Conservation (phyloP, 352 stramenopile species). For the Phytophthora brassicae region DNA sequence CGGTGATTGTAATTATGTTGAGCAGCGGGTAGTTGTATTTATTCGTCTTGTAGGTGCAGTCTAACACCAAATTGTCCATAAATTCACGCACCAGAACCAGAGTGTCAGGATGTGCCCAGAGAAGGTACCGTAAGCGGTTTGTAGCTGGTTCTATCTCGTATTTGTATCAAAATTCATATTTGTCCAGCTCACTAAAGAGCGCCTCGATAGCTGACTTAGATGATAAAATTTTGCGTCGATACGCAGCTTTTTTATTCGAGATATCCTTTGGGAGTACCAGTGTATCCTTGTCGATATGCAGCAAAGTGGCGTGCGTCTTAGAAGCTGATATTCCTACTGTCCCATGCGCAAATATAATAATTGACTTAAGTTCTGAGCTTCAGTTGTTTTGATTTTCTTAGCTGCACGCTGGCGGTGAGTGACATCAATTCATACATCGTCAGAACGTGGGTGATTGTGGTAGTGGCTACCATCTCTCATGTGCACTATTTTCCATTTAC, state of each 20-base stretch:
- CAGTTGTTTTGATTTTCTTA: not conserved
- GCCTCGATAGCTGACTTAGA: not conserved
- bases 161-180: not conserved
- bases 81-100: not conserved
- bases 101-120: not conserved
- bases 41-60: conserved; percentile 5
- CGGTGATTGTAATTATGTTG: not conserved
- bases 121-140: not conserved
- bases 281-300: not conserved
- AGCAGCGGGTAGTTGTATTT: not conserved
- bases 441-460: no score
- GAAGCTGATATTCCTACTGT: not conserved
- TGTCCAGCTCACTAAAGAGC: not conserved
- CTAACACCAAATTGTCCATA: not conserved
- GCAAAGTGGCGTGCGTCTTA: not conserved
- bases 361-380: not conserved
- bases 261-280: not conserved
- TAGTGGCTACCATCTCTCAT: no score
- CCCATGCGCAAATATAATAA: not conserved
- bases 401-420: not conserved
- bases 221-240: not conserved
- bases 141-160: not conserved
- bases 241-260: not conserved
- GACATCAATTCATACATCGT: no score
- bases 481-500: no score